Evolutionary conservation across 2,329 filamentous ascomycete species (phyloP).

Genomic region (Ophiosphaerella herpotricha): DNA sequence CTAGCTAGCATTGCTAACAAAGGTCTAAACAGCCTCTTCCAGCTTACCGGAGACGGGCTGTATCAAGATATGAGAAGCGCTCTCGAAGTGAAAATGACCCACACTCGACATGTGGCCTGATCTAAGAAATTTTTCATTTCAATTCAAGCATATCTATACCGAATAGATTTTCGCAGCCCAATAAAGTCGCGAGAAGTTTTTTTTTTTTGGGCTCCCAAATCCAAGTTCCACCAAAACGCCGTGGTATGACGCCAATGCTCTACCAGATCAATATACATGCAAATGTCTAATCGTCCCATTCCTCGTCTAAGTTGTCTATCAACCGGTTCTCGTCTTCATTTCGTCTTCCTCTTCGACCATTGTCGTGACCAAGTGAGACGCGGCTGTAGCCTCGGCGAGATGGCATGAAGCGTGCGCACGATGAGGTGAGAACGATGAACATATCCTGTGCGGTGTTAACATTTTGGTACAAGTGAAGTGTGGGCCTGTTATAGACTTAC

Average conservation of each 20-base stretch:
- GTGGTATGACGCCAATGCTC: background rate
- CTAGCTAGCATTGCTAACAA: no score
- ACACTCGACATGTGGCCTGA: no score
- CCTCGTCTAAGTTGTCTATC: slow-evolving; percentile 95
- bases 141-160: background rate
- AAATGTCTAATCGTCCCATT: slow-evolving; percentile 76
- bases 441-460: slow-evolving; percentile 52
- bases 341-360: slow-evolving; percentile 48
- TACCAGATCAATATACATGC: background rate
- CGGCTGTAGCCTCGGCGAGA: slow-evolving; percentile 69
- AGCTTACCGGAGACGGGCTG: no score
- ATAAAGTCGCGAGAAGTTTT: background rate
- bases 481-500: slow-evolving; percentile 54
- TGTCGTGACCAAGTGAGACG: slow-evolving; percentile 57
- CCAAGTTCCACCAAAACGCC: slow-evolving; percentile 4
- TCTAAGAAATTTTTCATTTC: no score
- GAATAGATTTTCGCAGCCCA: background rate
- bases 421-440: slow-evolving; percentile 70
- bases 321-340: slow-evolving; percentile 87
- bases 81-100: no score
- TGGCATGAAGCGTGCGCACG: slow-evolving; percentile 69
- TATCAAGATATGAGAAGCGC: no score
- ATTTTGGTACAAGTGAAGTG: background rate
- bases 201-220: background rate
- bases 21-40: no score